These are phyloP conservation scores for Fusarium nanum DNA, from an alignment of 2,329 filamentous ascomycete genomes.

Conservation along the genomic window DNA sequence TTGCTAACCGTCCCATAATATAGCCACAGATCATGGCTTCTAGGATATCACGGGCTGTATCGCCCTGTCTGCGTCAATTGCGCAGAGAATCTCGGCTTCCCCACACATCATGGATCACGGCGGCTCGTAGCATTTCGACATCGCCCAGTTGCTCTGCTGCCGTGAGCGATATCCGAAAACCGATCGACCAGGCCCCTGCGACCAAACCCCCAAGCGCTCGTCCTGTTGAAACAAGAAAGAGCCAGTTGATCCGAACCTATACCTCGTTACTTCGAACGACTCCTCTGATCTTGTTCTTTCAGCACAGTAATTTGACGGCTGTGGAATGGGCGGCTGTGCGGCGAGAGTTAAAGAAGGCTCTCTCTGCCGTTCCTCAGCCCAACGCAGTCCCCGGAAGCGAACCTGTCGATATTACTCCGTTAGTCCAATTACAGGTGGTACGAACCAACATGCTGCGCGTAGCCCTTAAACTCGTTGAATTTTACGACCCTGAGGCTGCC, in stretches of 20 bases:
- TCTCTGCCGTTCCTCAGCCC: conserved; percentile 56
- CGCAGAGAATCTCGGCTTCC: conserved; percentile 27
- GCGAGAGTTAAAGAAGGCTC: conserved; percentile 57
- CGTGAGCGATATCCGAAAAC: conserved; percentile 49
- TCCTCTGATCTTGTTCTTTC: conserved; percentile 86
- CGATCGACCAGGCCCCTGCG: conserved; percentile 66
- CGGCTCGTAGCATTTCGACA: conserved; percentile 47
- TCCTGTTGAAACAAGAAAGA: conserved; percentile 86
- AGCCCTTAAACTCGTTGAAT: conserved; percentile 87
- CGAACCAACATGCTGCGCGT: conserved; percentile 90
- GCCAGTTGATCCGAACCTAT: conserved; percentile 87
- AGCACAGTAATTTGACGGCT: conserved; percentile 76
- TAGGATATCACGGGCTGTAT: conserved; percentile 35
- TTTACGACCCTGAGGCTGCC: conserved; percentile 69
- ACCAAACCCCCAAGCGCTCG: conserved; percentile 90
- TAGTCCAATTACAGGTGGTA: conserved; percentile 83
- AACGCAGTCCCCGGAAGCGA: conserved; percentile 43
- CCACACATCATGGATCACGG: conserved; percentile 36
- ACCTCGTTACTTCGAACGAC: conserved; percentile 88
- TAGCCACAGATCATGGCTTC: conserved; percentile 36
- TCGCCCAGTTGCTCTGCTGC: conserved; percentile 43
- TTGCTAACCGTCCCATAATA: conserved; percentile 1
- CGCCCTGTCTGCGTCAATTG: conserved; percentile 46
- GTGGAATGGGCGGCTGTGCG: conserved; percentile 67
- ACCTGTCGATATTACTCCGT: conserved; percentile 63